Percentiles rank a stretch among this genome's conserved stretches.
Conservation (phyloP, 2,329 filamentous ascomycete genomes). For the Bimuria novae-zelandiae region DNA sequence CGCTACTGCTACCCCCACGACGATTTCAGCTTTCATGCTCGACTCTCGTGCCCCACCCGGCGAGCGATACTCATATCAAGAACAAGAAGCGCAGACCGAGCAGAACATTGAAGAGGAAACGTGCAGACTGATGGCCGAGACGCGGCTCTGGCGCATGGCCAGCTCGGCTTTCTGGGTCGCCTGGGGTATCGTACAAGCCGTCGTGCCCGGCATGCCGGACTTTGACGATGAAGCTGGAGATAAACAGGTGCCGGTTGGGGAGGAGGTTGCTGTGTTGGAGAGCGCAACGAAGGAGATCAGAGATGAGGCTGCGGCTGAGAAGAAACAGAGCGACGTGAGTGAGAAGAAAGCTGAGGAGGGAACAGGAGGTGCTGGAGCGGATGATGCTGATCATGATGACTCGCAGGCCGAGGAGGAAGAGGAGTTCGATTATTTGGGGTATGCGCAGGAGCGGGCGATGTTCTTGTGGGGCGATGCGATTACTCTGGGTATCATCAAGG, state of each 20-base stretch:
- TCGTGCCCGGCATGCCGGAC: constrained; percentile 72
- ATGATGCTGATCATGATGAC: constrained; percentile 47
- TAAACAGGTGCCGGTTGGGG: constrained; percentile 14
- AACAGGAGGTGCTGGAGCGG: constrained; percentile 30
- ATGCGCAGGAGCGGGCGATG: constrained; percentile 86
- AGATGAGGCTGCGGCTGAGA: constrained; percentile 19
- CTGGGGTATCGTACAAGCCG: constrained; percentile 96
- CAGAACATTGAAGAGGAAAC: constrained; percentile 69
- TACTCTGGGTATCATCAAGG: constrained; percentile 71
- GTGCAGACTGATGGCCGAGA: constrained; percentile 74
- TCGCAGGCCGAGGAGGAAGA: constrained; percentile 68
- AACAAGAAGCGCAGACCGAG: constrained; percentile 57
- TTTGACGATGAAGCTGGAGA: constrained; percentile 45
- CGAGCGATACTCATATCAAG: constrained; percentile 38
- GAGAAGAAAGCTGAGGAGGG: constrained; percentile 28
- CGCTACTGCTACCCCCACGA: constrained; percentile 39
- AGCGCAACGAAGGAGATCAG: constrained; percentile 28
- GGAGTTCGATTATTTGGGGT: constrained; percentile 91
- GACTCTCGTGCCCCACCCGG: constrained; percentile 58
- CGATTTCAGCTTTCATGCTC: constrained; percentile 72
- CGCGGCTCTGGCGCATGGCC: constrained; percentile 81
- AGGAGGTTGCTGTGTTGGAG: constrained; percentile 34
- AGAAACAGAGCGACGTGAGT: constrained; percentile 32
- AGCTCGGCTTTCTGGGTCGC: constrained; percentile 92
- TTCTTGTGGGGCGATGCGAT: constrained; percentile 96